A percentile compares a stretch with the other conserved stretches of the same genome.
These are phyloP conservation scores for Saccharum hybrid DNA, from an alignment of 202 grass and related monocot genomes.

Conservation along the genomic window DNA sequence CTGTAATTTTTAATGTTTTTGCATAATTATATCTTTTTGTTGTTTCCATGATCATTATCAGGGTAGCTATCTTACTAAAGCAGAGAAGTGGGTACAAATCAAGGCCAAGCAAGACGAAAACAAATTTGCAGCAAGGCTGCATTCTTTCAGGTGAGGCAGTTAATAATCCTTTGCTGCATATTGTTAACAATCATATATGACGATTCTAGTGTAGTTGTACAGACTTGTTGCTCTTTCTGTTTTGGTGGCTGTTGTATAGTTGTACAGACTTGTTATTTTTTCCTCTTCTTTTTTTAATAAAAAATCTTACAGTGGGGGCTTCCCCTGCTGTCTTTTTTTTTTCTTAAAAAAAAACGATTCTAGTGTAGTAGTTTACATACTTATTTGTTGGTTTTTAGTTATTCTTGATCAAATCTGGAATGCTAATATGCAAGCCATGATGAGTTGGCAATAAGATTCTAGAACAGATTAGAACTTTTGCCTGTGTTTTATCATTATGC, in stretches of 20 bases:
- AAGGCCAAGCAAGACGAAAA: conserved; percentile 89
- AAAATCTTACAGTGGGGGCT: too few species aligned
- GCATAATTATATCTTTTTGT: conserved; percentile 24
- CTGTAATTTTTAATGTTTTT: conserved; percentile 31
- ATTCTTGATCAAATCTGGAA: conserved; percentile 6
- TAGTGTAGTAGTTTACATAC: background rate
- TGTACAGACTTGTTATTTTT: too few species aligned
- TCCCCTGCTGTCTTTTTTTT: too few species aligned
- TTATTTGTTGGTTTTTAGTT: background rate
- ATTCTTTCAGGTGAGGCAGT: conserved; percentile 72
- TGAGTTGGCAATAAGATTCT: background rate
- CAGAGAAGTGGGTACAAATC: conserved; percentile 65
- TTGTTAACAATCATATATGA: conserved; percentile 21
- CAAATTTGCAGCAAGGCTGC: conserved; percentile 74
- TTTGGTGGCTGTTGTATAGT: too few species aligned
- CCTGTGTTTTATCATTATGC: conserved; percentile 5
- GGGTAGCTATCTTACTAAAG: conserved; percentile 85
- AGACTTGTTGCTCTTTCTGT: too few species aligned
- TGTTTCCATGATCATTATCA: conserved; percentile 39
- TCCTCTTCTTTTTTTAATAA: too few species aligned
- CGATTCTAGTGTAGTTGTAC: too few species aligned
- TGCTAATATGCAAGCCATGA: conserved; percentile 30
- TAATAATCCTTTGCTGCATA: background rate
- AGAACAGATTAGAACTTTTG: conserved; percentile 22
- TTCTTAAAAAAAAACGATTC: background rate